Conservation (phyloP, 805 yeast species). For the Teunomyces lycoperdinae region DNA sequence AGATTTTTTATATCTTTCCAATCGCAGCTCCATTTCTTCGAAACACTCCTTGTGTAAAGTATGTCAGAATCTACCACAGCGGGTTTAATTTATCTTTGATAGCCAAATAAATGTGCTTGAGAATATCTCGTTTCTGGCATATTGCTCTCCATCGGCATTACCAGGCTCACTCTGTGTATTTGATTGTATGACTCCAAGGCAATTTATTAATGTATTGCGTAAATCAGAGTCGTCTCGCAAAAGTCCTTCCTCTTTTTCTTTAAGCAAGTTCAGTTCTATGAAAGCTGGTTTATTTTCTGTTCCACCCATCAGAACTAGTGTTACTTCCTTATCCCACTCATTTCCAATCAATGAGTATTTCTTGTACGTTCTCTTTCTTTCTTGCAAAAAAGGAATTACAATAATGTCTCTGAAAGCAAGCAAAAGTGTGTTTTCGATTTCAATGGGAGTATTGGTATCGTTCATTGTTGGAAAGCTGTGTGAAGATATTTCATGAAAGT, state of each 20-base stretch:
- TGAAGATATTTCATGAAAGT: conserved; percentile 13
- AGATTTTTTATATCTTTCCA: too few species aligned
- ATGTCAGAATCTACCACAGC: too few species aligned
- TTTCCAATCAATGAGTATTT: background rate
- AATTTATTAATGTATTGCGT: conserved; percentile 13
- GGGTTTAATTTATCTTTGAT: background rate
- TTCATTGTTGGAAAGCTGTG: conserved; percentile 2
- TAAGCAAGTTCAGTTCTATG: background rate
- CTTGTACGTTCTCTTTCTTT: conserved; percentile 9
- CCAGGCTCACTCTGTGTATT: conserved; percentile 14
- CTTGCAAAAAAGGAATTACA: conserved; percentile 22
- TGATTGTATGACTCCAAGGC: conserved; percentile 19
- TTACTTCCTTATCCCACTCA: background rate
- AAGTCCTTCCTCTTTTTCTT: conserved; percentile 9
- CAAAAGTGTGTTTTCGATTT: conserved; percentile 25
- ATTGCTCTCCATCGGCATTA: conserved; percentile 20
- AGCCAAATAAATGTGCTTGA: conserved; percentile 22
- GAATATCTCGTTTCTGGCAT: conserved; percentile 15
- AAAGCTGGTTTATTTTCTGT: background rate
- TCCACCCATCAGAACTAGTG: background rate
- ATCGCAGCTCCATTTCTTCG: too few species aligned
- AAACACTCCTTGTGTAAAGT: too few species aligned
- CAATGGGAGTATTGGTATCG: conserved; percentile 12
- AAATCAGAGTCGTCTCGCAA: conserved; percentile 6
- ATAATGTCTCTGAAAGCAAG: conserved; percentile 28